Evolutionary conservation across 306 rosid genomes (phyloP).

Genomic region (Dalbergia oliveri): DNA sequence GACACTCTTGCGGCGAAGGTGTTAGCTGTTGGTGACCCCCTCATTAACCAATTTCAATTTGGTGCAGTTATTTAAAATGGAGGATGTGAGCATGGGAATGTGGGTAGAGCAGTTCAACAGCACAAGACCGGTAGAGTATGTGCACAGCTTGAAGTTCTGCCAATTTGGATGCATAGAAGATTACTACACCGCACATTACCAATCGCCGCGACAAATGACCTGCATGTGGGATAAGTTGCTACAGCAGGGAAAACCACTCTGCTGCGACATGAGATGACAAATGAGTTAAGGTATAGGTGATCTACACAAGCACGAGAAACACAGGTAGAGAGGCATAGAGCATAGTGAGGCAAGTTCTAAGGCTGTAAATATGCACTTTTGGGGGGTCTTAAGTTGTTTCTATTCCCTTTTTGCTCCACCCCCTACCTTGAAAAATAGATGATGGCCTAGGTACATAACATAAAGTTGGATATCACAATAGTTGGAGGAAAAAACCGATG

Average conservation of each 20-base stretch:
- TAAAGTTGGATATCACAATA: conserved; percentile 23
- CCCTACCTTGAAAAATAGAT: conserved; percentile 20
- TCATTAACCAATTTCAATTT: background rate
- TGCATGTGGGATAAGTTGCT: conserved; percentile 91
- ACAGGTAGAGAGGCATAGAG: background rate
- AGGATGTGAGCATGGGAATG: conserved; percentile 99
- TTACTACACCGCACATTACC: conserved; percentile 89
- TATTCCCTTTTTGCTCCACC: conserved; percentile 17
- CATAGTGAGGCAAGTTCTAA: conserved; percentile 55
- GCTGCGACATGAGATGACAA: conserved; percentile 95
- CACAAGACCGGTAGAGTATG: conserved; percentile 64
- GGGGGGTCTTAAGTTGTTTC: conserved; percentile 42
- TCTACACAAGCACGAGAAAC: background rate
- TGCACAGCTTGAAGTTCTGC: conserved; percentile 83
- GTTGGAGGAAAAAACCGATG: conserved; percentile 27
- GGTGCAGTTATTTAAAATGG: conserved; percentile 93
- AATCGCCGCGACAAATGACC: conserved; percentile 91
- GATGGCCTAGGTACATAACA: conserved; percentile 10
- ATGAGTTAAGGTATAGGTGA: background rate
- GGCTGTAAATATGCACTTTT: conserved; percentile 59
- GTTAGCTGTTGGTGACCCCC: background rate
- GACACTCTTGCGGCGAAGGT: background rate
- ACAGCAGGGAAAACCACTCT: conserved; percentile 64
- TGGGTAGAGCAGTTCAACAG: conserved; percentile 88
- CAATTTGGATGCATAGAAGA: conserved; percentile 89